Conservation (phyloP, 768 basidiomycete genomes). For the Tricholoma furcatifolium region DNA sequence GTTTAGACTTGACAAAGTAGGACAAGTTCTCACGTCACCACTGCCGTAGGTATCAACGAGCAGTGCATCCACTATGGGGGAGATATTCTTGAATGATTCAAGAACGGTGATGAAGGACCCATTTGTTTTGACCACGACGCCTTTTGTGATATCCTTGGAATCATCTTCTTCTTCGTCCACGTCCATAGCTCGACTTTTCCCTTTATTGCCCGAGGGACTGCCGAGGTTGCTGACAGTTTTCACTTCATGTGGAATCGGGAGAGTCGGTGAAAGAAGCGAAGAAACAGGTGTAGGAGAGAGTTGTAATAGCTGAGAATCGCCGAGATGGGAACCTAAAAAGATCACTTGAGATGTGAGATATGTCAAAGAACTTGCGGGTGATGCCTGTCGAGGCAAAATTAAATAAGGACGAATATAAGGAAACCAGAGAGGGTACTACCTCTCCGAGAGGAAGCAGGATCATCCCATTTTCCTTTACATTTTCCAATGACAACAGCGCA, state of each 20-base stretch:
- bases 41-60: conserved; percentile 70
- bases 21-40: conserved; percentile 52
- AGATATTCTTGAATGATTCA: conserved; percentile 71
- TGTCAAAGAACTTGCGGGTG: conserved; percentile 68
- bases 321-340: conserved; percentile 80
- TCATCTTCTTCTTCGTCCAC: conserved; percentile 34
- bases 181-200: conserved; percentile 34
- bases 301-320: conserved; percentile 75
- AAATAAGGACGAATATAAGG: not conserved
- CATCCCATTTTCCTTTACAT: conserved; percentile 40
- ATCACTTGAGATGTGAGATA: conserved; percentile 69
- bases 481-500: conserved; percentile 58
- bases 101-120: conserved; percentile 63
- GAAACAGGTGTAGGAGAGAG: conserved; percentile 51
- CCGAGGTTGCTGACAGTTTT: conserved; percentile 36
- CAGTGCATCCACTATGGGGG: conserved; percentile 81
- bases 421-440: conserved; percentile 35
- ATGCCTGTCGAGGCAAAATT: conserved; percentile 46
- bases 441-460: conserved; percentile 70
- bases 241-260: conserved; percentile 52
- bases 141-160: conserved; percentile 28
- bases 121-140: conserved; percentile 47
- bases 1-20: not conserved
- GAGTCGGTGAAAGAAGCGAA: conserved; percentile 37
- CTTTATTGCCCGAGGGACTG: conserved; percentile 31